Base-by-base conservation (phyloP, 164 flowering plant genomes). In the Aristolochia californica region DNA sequence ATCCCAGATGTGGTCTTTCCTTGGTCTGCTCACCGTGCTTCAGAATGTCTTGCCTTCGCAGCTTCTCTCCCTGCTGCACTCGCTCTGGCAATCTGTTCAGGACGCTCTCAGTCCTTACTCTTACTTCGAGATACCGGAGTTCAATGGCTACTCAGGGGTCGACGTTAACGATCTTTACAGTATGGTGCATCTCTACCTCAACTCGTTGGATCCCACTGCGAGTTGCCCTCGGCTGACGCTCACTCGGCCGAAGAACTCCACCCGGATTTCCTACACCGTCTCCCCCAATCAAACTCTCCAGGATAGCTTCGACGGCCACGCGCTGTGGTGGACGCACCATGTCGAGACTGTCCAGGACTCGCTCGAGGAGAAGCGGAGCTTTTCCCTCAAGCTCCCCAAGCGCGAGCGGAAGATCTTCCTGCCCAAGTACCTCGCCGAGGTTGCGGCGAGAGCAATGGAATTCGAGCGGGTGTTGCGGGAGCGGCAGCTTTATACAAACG, bases 111-210 rank as follows among this genome's bases (percentile, higher is more conserved):
- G 71, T 34, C 81, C 83, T 1, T 77, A 68, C 60, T 63, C 82
- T 28, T 73, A 77, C 77, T 77, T 74, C 70, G 89, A 83, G 5
- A 70, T 83, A 63, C 83, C 89, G 1, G 89, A 83, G 54, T 79
- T 83, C 70, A 76, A 81, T 48, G 85, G 82, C 75, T 78, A 76
- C 72, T 76, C 79, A 54, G 77, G 75, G 53, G 84, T 83, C 58
- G 79, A 83, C 63, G 56, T 74, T 63, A 83, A 83, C 63, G 77
- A 81, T 2, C 85, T 83, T 73, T 83, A 83, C 79, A 82, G 79
- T 66, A 78, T 74, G 11, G 80, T 79, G 56, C 66, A 68, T 62
- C 85, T 83, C 73, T 83, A 81, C 67, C 81, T 83, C 66, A 80
- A 73, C 78, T 72, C 84, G 63, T 54, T 78, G 51, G 62, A 74